These are phyloP conservation scores for Chaetothyriales sp. DNA, from an alignment of 2,329 filamentous ascomycete genomes.

Conservation along the genomic window DNA sequence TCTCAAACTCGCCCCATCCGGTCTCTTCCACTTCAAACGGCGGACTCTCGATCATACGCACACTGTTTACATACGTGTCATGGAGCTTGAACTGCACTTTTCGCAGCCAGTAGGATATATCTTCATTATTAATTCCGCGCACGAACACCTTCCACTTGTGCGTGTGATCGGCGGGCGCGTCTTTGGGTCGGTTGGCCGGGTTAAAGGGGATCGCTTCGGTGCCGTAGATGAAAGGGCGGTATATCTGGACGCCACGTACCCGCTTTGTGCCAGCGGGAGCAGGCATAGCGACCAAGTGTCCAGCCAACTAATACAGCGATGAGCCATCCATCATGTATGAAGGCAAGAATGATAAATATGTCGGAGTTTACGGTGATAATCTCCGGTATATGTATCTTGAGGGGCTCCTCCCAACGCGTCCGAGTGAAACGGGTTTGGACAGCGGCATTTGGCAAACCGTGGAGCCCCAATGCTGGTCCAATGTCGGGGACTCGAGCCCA, in stretches of 20 bases:
- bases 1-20: constrained; percentile 96
- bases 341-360: neutral
- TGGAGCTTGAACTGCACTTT: constrained; percentile 97
- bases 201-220: constrained; percentile 69
- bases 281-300: constrained; percentile 29
- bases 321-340: neutral
- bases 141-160: constrained; percentile 96
- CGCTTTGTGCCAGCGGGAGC: constrained; percentile 42
- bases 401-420: too few species aligned
- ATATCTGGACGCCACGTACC: constrained; percentile 35
- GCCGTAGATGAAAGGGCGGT: constrained; percentile 51
- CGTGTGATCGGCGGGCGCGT: constrained; percentile 78
- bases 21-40: constrained; percentile 82
- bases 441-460: too few species aligned
- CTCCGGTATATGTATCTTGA: too few species aligned
- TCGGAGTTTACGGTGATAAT: neutral
- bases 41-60: constrained; percentile 69
- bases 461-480: too few species aligned
- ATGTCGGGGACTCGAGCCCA: too few species aligned
- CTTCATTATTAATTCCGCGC: constrained; percentile 73
- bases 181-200: constrained; percentile 58
- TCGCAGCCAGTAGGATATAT: constrained; percentile 89
- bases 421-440: too few species aligned
- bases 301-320: neutral
- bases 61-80: constrained; percentile 85